Evolutionary conservation across 371 early-diverging fungal genomes (phyloP).

Genomic region (Mortierella sp.): DNA sequence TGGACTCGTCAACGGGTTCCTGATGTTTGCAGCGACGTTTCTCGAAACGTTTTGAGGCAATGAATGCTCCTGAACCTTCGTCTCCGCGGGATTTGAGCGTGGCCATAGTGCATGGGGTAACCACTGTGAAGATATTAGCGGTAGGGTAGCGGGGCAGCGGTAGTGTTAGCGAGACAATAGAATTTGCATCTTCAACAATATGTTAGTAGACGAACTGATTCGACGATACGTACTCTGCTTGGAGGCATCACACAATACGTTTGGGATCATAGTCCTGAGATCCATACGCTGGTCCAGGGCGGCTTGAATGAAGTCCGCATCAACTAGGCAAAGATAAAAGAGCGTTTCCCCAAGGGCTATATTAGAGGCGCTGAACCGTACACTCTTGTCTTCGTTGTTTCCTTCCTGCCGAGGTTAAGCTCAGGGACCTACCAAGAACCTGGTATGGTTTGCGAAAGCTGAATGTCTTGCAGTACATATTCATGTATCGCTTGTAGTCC

Average conservation of each 20-base stretch:
- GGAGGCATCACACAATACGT: conserved; percentile 65
- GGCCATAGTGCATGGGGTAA: conserved; percentile 82
- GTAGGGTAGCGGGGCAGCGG: no score
- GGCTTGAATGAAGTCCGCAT: conserved; percentile 77
- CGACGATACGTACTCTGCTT: conserved; percentile 63
- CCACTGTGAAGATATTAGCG: conserved; percentile 61
- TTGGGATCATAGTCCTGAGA: conserved; percentile 63
- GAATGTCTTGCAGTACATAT: conserved; percentile 78
- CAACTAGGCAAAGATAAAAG: conserved; percentile 59
- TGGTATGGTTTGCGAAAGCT: conserved; percentile 93
- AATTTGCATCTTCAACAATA: no score
- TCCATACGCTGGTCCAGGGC: conserved; percentile 69
- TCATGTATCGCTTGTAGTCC: conserved; percentile 80
- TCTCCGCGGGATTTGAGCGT: conserved; percentile 76
- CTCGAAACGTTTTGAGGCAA: conserved; percentile 76
- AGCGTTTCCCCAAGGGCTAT: background rate
- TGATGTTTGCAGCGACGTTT: conserved; percentile 82
- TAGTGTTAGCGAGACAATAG: no score
- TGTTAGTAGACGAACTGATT: no score
- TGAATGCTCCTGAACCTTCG: conserved; percentile 66
- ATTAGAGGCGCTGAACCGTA: no score
- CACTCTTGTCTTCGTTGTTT: background rate
- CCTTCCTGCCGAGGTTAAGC: background rate
- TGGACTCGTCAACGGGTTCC: conserved; percentile 69
- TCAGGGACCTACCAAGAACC: conserved; percentile 69